phyloP scores from a whole-genome alignment of 768 basidiomycete species.

The Naganishia randhawae region DNA sequence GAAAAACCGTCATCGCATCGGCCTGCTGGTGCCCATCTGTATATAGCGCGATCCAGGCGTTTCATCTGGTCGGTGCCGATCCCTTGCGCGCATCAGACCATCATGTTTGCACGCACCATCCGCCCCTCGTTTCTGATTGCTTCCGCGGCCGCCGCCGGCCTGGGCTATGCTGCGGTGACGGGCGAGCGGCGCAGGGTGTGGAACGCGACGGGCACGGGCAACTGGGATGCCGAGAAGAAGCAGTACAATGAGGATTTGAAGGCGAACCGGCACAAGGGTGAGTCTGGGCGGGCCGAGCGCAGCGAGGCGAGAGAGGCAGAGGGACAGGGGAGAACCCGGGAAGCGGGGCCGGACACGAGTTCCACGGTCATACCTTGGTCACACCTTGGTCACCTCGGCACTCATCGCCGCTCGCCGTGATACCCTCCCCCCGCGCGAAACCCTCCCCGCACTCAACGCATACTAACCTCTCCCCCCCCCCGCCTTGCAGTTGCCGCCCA shows the following conservation, averaged over 20 bases:
- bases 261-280: constrained; percentile 30
- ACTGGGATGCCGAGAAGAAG: constrained; percentile 13
- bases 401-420: too few relatives aligned
- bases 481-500: constrained; percentile 23
- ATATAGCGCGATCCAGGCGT: too few relatives aligned
- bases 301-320: constrained; percentile 1
- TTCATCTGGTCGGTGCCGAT: too few relatives aligned
- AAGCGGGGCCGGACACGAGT: neutral
- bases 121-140: constrained; percentile 3
- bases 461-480: too few relatives aligned
- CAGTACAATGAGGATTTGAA: constrained; percentile 33
- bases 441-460: too few relatives aligned
- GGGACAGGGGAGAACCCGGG: neutral
- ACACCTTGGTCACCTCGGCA: too few relatives aligned
- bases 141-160: constrained; percentile 9
- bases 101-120: constrained; percentile 18
- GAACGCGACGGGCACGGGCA: constrained; percentile 28
- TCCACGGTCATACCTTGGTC: too few relatives aligned
- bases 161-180: neutral
- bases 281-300: neutral
- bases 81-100: too few relatives aligned
- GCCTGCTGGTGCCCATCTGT: too few relatives aligned
- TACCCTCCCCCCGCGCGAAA: too few relatives aligned
- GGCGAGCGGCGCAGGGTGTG: constrained; percentile 20
- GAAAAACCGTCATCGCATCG: neutral